Evolutionary conservation across 2,329 filamentous ascomycete genomes (phyloP).

Genomic region (Aspergillus sp.): DNA sequence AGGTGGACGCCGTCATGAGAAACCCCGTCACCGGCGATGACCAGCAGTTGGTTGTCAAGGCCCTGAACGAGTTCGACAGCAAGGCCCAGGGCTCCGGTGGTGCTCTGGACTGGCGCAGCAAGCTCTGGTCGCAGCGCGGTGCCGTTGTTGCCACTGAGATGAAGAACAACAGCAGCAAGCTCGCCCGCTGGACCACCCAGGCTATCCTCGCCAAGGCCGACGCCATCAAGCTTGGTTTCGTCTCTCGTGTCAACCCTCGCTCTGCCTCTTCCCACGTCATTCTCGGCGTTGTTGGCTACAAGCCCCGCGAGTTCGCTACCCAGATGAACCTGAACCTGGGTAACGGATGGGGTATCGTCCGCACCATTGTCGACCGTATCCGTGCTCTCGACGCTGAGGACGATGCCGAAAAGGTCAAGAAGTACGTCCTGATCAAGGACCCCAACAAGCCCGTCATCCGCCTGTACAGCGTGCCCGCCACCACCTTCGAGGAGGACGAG

Average conservation of each 20-base stretch:
- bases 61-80: conserved; percentile 97
- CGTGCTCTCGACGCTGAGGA: conserved; percentile 37
- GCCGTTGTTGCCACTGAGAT: conserved; percentile 98
- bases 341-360: conserved; percentile 98
- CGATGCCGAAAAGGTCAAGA: conserved; percentile 39
- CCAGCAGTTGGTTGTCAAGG: conserved; percentile 87
- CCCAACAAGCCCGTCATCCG: conserved; percentile 95
- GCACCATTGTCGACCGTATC: conserved; percentile 88
- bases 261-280: conserved; percentile 90
- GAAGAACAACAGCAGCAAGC: conserved; percentile 99
- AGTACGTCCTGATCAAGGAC: conserved; percentile 65
- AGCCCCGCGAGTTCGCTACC: conserved; percentile 90
- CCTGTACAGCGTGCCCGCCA: conserved; percentile 82
- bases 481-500: conserved; percentile 86
- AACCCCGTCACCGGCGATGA: conserved; percentile 89
- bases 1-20: conserved; percentile 93
- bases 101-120: conserved; percentile 93
- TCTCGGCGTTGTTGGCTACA: conserved; percentile 93
- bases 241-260: conserved; percentile 90
- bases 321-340: conserved; percentile 98
- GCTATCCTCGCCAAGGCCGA: conserved; percentile 96
- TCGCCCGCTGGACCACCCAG: conserved; percentile 96
- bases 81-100: conserved; percentile 94
- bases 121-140: conserved; percentile 90
- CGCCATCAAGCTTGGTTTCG: conserved; percentile 97